A percentile compares a stretch with the other conserved stretches of the same genome.
These are phyloP conservation scores for Ulmus americana DNA, from an alignment of 331 rosid species.

Conservation along the genomic window DNA sequence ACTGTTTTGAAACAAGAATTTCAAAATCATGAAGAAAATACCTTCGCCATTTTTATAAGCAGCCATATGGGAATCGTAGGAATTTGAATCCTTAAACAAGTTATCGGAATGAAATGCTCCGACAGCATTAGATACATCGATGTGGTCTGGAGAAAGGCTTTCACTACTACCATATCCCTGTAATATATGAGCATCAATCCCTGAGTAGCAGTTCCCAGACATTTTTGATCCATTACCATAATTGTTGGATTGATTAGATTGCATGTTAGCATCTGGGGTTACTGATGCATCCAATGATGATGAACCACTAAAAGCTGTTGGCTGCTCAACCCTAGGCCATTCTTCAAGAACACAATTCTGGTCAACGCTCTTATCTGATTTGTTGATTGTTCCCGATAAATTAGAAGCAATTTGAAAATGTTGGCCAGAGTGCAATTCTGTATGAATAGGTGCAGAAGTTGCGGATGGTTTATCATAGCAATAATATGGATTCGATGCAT, in stretches of 20 bases:
- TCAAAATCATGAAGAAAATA: constrained; percentile 19
- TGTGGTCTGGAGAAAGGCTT: constrained; percentile 19
- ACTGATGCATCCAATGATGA: constrained; percentile 17
- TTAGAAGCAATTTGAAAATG: constrained; percentile 26
- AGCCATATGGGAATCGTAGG: constrained; percentile 17
- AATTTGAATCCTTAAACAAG: constrained; percentile 22
- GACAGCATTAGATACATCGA: constrained; percentile 16
- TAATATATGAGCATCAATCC: constrained; percentile 22
- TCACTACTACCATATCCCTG: constrained; percentile 20
- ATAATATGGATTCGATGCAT: constrained; percentile 12
- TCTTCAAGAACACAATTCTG: constrained; percentile 34
- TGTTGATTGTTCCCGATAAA: not conserved
- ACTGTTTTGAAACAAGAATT: not conserved
- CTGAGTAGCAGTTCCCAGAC: constrained; percentile 30
- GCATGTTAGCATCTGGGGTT: constrained; percentile 22
- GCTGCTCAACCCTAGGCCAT: constrained; percentile 44
- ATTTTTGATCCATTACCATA: constrained; percentile 23
- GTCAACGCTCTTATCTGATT: constrained; percentile 9
- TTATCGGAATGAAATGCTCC: constrained; percentile 24
- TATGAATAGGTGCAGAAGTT: constrained; percentile 28
- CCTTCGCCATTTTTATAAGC: constrained; percentile 36
- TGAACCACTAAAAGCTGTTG: constrained; percentile 21
- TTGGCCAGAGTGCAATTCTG: constrained; percentile 23
- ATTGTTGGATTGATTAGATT: constrained; percentile 21
- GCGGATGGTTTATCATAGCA: constrained; percentile 28